Conservation (phyloP, 305 asterid species). For the Fraxinus floribunda region DNA sequence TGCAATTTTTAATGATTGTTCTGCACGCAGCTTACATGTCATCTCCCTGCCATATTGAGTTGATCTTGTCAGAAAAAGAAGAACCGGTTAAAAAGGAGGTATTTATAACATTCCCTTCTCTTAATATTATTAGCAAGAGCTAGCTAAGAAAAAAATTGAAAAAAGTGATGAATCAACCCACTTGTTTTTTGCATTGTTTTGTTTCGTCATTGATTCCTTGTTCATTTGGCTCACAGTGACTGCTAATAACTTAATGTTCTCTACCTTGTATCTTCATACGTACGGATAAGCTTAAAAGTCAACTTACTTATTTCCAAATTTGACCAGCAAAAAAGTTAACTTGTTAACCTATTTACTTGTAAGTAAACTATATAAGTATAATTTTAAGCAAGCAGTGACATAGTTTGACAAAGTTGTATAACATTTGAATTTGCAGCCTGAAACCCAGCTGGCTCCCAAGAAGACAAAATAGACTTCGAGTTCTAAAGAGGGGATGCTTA, state of each 20-base stretch:
- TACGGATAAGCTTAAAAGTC: background rate
- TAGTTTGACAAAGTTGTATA: background rate
- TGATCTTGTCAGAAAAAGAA: conserved; percentile 67
- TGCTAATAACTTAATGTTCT: background rate
- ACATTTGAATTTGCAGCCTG: conserved; percentile 45
- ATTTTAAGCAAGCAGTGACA: background rate
- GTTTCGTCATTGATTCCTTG: background rate
- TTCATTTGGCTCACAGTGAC: background rate
- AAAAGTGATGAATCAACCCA: background rate
- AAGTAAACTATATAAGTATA: background rate
- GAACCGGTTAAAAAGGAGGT: conserved; percentile 77
- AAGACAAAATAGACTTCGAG: conserved; percentile 40
- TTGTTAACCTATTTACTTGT: background rate
- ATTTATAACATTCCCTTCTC: background rate
- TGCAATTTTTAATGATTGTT: background rate
- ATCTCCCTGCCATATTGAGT: conserved; percentile 76
- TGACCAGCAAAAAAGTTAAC: background rate
- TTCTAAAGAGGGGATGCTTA: background rate
- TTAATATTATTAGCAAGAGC: background rate
- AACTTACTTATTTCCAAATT: background rate
- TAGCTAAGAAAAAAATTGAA: background rate
- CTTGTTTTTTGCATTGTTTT: background rate
- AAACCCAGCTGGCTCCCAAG: conserved; percentile 59
- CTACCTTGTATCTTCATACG: background rate
- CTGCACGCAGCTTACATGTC: conserved; percentile 68